Conservation (phyloP, 1,284 basidiomycete genomes). For the Ceratobasidium papillatum region DNA sequence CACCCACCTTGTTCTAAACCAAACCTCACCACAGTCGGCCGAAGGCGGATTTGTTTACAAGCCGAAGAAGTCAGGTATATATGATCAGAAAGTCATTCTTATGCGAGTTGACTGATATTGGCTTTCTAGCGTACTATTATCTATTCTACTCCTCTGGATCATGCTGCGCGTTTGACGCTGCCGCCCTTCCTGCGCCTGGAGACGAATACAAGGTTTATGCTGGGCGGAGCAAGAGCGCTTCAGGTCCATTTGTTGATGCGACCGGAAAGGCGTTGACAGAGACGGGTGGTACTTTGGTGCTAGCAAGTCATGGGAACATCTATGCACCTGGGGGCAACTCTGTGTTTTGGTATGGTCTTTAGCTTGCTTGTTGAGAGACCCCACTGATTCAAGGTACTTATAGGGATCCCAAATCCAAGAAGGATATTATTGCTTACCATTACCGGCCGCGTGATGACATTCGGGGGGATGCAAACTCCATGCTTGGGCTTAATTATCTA, state of each 20-base stretch:
- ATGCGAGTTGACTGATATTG: not conserved
- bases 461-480: slow-evolving; percentile 42
- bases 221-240: slow-evolving; percentile 50
- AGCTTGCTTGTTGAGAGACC: not conserved
- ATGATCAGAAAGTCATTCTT: not conserved
- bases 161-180: slow-evolving; percentile 40
- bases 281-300: slow-evolving; percentile 51
- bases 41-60: slow-evolving; percentile 42
- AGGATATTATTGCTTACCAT: slow-evolving; percentile 42
- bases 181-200: slow-evolving; percentile 47
- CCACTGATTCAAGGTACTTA: not conserved
- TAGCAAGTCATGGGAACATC: slow-evolving; percentile 52
- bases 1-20: slow-evolving; percentile 38
- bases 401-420: slow-evolving; percentile 42
- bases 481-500: slow-evolving; percentile 40
- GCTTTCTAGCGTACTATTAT: slow-evolving; percentile 29
- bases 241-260: slow-evolving; percentile 51
- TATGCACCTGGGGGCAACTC: slow-evolving; percentile 51
- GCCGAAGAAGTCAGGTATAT: slow-evolving; percentile 20
- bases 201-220: slow-evolving; percentile 50
- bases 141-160: slow-evolving; percentile 40
- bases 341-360: slow-evolving; percentile 28
- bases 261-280: slow-evolving; percentile 47
- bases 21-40: slow-evolving; percentile 41
- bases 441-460: slow-evolving; percentile 41